Percentiles rank a stretch among this genome's conserved stretches.
Conservation (phyloP, 352 stramenopile genomes). For the Pythium scleroteichum region DNA sequence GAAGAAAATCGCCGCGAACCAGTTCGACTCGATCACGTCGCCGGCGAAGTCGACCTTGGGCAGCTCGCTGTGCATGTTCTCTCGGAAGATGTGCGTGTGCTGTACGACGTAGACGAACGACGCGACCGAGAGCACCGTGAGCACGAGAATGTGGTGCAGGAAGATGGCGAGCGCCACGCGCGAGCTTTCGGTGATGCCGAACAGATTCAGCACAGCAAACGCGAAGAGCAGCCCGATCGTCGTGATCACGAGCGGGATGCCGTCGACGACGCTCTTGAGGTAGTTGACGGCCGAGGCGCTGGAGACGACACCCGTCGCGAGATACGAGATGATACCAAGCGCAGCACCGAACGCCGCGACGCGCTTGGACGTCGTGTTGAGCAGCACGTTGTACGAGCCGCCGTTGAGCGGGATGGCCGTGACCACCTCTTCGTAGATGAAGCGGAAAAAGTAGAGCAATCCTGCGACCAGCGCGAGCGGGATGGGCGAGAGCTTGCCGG, state of each 20-base stretch:
- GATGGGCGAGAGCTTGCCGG: slow-evolving; percentile 69
- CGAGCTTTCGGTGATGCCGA: slow-evolving; percentile 71
- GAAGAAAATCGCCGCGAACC: slow-evolving; percentile 48
- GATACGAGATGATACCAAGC: slow-evolving; percentile 81
- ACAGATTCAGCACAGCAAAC: slow-evolving; percentile 65
- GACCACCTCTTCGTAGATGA: slow-evolving; percentile 83
- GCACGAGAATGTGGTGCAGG: slow-evolving; percentile 52
- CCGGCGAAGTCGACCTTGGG: slow-evolving; percentile 45
- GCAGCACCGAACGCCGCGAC: slow-evolving; percentile 66
- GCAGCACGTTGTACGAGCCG: slow-evolving; percentile 83
- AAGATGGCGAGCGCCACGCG: slow-evolving; percentile 69
- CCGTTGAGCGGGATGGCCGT: slow-evolving; percentile 81
- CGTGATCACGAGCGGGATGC: slow-evolving; percentile 25
- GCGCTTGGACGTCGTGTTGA: slow-evolving; percentile 85
- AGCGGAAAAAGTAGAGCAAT: slow-evolving; percentile 45
- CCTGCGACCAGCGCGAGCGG: slow-evolving; percentile 58
- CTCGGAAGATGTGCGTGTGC: slow-evolving; percentile 37
- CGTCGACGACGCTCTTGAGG: slow-evolving; percentile 26
- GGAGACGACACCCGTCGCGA: slow-evolving; percentile 61
- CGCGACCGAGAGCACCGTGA: slow-evolving; percentile 49
- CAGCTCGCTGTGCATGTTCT: slow-evolving; percentile 56
- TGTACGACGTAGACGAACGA: slow-evolving; percentile 48
- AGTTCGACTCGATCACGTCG: slow-evolving; percentile 26
- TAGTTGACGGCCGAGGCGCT: slow-evolving; percentile 35
- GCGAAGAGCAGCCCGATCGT: slow-evolving; percentile 51